Evolutionary conservation across 192 early-diverging fungal species (phyloP), one percentile per base, ranked within the genome.

Genomic region (Lobosporangium transversale): DNA sequence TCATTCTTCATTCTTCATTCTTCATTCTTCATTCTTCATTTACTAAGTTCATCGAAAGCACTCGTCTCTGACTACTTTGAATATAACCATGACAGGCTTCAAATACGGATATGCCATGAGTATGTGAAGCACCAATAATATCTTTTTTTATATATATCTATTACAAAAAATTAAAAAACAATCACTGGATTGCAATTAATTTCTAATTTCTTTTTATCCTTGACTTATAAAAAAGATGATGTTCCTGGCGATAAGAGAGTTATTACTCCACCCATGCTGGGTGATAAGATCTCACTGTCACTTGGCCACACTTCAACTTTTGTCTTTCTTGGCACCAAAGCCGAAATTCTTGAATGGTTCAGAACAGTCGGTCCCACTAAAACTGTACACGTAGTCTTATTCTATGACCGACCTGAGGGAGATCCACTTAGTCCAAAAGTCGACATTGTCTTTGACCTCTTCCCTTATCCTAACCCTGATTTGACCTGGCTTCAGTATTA

Each of bases 361-460:
- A 66, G 64, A 32, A 65, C 62, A 15, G 80, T 59, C 50, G 82
- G 67, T 52, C 68, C 62, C 20, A 66, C 47, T 56, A 69, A 70
- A 35, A 59, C 36, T 26, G 68, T 70, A 26, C 67, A 79, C 14
- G 68, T 62, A 21, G 56, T 79, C 11, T 59, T 85, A 37, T 66
- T 73, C 7, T 56, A 73, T 37, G 79, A 68, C 40, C 67, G 74
- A 21, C 83, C 78, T 0, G 43, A 20, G 3, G 51, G 67, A 29
- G 79, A 70, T 23, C 70, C 74, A 17, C 23, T 74, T 4, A 24
- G 45, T 8, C 79, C 78, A 5, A 57, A 81, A 51, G 49, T 70
- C 18, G 84, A 81, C 62, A 31, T 85, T 4, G 81, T 85, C 42
- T 81, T 85, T 68, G 84, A 85, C 52, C 66, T 85, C 17, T 23